phyloP scores from a whole-genome alignment of 1,284 basidiomycete genomes.

The Tylopilus sp. region DNA sequence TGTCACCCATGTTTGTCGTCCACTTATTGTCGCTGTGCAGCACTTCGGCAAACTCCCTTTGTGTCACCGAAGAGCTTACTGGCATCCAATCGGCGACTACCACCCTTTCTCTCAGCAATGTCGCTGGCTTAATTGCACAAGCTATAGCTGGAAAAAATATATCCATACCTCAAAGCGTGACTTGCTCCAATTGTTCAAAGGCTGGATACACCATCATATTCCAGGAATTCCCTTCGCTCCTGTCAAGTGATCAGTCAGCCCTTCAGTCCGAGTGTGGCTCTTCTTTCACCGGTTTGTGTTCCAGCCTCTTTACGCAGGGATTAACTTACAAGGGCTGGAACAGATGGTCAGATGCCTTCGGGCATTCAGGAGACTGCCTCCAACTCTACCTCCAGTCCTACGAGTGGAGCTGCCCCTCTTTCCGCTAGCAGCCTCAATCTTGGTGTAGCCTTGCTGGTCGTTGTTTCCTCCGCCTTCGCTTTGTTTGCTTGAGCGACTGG shows the following conservation, averaged over 20 bases:
- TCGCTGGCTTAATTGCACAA: conserved; percentile 16
- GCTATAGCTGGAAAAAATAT: conserved; percentile 5
- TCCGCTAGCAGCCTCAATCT: conserved; percentile 19
- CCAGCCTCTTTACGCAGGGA: background rate
- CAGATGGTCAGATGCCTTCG: conserved; percentile 41
- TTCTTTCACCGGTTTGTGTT: conserved; percentile 41
- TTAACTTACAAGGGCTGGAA: conserved; percentile 7
- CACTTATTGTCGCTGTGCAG: conserved; percentile 19
- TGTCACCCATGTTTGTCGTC: conserved; percentile 6
- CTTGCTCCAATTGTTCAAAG: conserved; percentile 48
- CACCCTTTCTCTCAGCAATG: conserved; percentile 20
- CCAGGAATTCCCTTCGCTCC: conserved; percentile 31
- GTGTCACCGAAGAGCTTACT: conserved; percentile 48
- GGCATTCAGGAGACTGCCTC: conserved; percentile 36
- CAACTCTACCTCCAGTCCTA: conserved; percentile 28
- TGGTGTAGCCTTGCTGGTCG: conserved; percentile 29
- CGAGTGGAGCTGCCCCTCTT: conserved; percentile 28
- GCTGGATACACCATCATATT: conserved; percentile 39
- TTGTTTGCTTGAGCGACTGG: conserved; percentile 33
- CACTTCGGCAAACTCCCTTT: conserved; percentile 44
- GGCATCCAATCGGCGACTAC: conserved; percentile 39
- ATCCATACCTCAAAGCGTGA: conserved; percentile 32
- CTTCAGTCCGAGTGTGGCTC: conserved; percentile 39
- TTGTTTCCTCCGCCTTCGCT: conserved; percentile 34
- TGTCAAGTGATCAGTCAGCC: conserved; percentile 14